Base-by-base conservation (phyloP, 2,329 filamentous ascomycete species). In the Stromatinia cepivora region DNA sequence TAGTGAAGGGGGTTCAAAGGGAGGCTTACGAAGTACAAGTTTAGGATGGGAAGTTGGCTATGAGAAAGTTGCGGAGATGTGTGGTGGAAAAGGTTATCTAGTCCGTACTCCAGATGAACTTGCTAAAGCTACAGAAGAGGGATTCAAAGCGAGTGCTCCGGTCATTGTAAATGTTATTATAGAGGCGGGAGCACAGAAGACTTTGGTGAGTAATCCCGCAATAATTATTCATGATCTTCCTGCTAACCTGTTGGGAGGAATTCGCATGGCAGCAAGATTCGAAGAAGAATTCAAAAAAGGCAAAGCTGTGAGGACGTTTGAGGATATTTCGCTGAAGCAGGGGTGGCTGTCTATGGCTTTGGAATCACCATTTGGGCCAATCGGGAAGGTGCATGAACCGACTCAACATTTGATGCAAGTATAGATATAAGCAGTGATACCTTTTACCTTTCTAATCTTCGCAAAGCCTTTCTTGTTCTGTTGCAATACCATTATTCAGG, bases 141-240 rank as follows among this genome's bases (percentile, higher is more conserved):
- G 85, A 0, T 87, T 83, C 72, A 76, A 79, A 70, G 80, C 81
- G 13, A 80, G 77, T 45, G 81, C 80, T 17, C 83, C 84, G 0
- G 83, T 83, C 1, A 79, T 87, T 11, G 80, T 87, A 1, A 87
- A 87, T 79, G 80, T 87, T 3, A 81, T 87, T 56, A 83, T 87
- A 70, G 84, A 86, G 73, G 81, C 83, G 42, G 83, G 83, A 0
- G 79, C 81, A 69, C 81, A 80, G 63, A 81, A 82, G 75, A 81
- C 81, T 69, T 68, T 77, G 70, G 77, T 75, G 71, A 73, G 74
- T 73, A n/a, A 13, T 66, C 48, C 1, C 52, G 53, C 3, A 42
- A 25, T 10, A 17, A 25, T 28, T 9, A 28, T 15, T 53, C 25
- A 57, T 45, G 31, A 48, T 52, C 8, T 46, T 52, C 42, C 45